Base-by-base conservation (phyloP, 1,284 basidiomycete genomes). In the Ceratobasidium sp. region DNA sequence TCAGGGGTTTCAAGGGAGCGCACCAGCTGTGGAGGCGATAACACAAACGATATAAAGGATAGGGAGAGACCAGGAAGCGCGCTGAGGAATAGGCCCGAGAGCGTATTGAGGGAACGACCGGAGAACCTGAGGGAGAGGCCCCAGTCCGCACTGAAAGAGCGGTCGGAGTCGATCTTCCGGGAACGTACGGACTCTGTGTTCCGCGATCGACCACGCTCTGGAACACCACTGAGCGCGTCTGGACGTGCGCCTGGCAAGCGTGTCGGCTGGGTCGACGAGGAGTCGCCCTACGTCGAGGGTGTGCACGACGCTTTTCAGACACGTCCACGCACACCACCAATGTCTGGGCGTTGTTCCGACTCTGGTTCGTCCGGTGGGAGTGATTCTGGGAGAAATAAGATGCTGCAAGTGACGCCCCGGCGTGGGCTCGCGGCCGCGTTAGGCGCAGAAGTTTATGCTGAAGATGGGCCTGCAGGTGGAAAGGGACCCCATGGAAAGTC, bases 351-450 rank as follows among this genome's bases (percentile, higher is more conserved):
- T 37, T 13, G 11, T 2, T 61, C 68, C 5, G 59, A 43, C n/a
- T 61, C 59, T 51, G 48, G 48, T n/a, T 65, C 63, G 22, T 22
- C 34, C 24, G 61, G 51, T 27, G 43, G 41, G 5, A 71, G 68
- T 43, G 68, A 71, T 24, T 43, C 53, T 8, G 56, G 41, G 43
- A 27, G 43, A 19, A 48, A 49, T 24, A 56, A 34, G 31, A 31
- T 61, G 56, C 19, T 71, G 27, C 59, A 61, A 22, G 68, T 71
- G 13, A 71, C 68, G 11, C 68, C 68, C 6, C 68, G 68, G 14
- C 68, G 68, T 19, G 68, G 68, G 29, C 56, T 71, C 19, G 68
- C 68, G 22, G 68, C 68, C 29, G 68, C 68, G 56, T 49, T 71
- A 43, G 68, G 68, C 7, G 68, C 68, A 24, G 68, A 71, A 43